Percentiles rank a stretch among this genome's conserved stretches.
Conservation (phyloP, 768 basidiomycete species). For the Pleurotus cornucopiae region DNA sequence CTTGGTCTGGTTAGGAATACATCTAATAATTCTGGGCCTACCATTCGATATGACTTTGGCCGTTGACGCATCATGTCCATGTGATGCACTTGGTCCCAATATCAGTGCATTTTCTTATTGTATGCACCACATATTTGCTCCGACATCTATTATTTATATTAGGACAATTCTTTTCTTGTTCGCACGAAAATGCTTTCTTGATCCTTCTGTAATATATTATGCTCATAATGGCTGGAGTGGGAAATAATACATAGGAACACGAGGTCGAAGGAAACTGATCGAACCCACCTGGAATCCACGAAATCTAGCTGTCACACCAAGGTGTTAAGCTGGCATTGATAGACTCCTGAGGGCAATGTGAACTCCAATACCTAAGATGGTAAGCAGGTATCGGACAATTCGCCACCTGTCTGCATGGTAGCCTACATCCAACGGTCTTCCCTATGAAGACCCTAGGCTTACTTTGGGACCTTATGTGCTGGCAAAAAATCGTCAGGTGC, state of each 20-base stretch:
- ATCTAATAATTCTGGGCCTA: no score
- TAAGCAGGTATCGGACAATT: neutral
- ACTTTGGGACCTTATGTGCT: neutral
- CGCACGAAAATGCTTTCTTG: no score
- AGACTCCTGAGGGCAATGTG: neutral
- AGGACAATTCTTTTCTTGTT: no score
- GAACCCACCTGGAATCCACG: neutral
- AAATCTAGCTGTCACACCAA: neutral
- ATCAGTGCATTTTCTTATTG: neutral
- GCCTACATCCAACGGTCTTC: neutral
- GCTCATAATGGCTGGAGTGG: neutral
- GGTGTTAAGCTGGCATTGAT: neutral
- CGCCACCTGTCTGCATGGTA: neutral
- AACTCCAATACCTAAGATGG: neutral
- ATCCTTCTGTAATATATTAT: neutral
- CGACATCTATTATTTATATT: constrained; percentile 5
- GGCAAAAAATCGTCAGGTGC: neutral
- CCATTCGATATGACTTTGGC: neutral
- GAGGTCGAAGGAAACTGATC: constrained; percentile 9
- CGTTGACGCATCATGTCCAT: neutral
- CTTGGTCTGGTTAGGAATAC: no score
- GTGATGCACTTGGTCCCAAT: constrained; percentile 5
- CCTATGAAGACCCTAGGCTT: neutral
- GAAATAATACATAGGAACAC: constrained; percentile 4
- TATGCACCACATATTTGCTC: neutral